Base-by-base conservation (phyloP, 768 basidiomycete genomes). In the Rhodotorula sphaerocarpa region DNA sequence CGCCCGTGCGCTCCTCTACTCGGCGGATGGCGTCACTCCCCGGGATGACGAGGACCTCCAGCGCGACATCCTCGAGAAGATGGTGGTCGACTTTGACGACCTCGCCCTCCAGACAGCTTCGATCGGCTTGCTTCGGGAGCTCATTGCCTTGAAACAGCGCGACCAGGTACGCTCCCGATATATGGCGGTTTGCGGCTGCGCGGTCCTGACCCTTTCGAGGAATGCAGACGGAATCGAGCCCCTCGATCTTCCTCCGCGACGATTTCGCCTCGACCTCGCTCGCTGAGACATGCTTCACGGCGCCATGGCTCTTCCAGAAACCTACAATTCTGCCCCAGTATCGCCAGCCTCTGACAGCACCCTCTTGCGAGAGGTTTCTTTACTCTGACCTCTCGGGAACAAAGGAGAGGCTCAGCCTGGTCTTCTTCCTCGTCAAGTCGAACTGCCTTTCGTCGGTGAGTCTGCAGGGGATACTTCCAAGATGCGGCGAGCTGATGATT, bases 81-180 rank as follows among this genome's bases (percentile, higher is more conserved):
- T 54, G 16, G 41, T 44, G 9, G 42, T 12, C n/a, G 50, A 58
- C 9, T 44, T 27, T 10, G 48, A 48, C 3, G 42, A 20, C 16
- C 4, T 7, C 18, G 28, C 9, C 6, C 11, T 58, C 11, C 11
- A 48, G 12, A 31, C 16, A 0, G 57, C 57, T 16, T 28, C 41
- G 12, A 31, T 58, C n/a, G 57, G 57, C 31, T 15, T 58, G 30
- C 48, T 58, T 14, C 50, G 44, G 50, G 50, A 58, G 41, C 28
- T 51, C 14, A 2, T 55, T 11, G 27, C 15, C 14, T 7, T 27
- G 30, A 34, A 33, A 9, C 30, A 50, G 48, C 48, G 36, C 9
- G 16, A 9, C 10, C 10, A 39, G 36, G 36, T 16, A 16, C 9
- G 36, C 36, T 15, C 44, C 11, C n/a, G n/a, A n/a, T n/a, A n/a